A percentile compares a stretch with the other conserved stretches of the same genome.
phyloP scores from a whole-genome alignment of 768 basidiomycete genomes.

The Rhodotorula paludigena region DNA sequence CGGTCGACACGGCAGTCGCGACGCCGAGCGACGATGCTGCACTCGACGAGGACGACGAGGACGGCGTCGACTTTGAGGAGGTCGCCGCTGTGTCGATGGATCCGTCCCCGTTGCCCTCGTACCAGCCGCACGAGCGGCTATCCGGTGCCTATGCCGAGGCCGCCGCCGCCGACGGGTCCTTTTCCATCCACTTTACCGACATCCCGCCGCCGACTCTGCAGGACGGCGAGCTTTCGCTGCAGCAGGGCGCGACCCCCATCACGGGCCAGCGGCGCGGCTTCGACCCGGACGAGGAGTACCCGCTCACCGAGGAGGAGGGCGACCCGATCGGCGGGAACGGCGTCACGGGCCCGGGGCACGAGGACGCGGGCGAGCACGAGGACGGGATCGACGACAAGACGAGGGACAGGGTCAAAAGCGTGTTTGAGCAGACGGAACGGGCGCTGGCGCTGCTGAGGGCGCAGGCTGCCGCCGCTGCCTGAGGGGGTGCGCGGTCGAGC shows the following conservation, averaged over 20 bases:
- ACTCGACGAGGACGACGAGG: constrained; percentile 9
- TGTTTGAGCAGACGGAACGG: constrained; percentile 21
- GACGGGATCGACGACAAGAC: constrained; percentile 2
- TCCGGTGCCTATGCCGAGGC: not conserved
- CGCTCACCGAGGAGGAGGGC: constrained; percentile 11
- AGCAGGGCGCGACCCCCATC: constrained; percentile 10
- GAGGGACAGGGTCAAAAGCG: constrained; percentile 10
- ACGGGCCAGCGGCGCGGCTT: constrained; percentile 17
- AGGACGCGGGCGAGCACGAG: not conserved
- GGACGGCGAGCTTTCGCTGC: constrained; percentile 11
- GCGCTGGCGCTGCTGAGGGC: constrained; percentile 6
- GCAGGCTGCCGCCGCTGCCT: not conserved
- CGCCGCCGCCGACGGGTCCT: constrained; percentile 9
- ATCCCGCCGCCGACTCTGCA: constrained; percentile 20
- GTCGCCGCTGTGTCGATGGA: not conserved
- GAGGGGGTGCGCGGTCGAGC: too few species aligned
- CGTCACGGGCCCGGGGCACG: not conserved
- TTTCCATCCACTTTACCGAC: constrained; percentile 21
- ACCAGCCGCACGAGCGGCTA: not conserved
- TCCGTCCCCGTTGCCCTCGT: not conserved
- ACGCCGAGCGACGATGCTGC: not conserved
- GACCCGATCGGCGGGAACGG: not conserved
- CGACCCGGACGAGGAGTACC: constrained; percentile 27
- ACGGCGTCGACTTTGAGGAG: constrained; percentile 29
- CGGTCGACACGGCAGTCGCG: constrained; percentile 1